Conservation (phyloP, 2,329 filamentous ascomycete genomes). For the Meredithiella fracta region DNA sequence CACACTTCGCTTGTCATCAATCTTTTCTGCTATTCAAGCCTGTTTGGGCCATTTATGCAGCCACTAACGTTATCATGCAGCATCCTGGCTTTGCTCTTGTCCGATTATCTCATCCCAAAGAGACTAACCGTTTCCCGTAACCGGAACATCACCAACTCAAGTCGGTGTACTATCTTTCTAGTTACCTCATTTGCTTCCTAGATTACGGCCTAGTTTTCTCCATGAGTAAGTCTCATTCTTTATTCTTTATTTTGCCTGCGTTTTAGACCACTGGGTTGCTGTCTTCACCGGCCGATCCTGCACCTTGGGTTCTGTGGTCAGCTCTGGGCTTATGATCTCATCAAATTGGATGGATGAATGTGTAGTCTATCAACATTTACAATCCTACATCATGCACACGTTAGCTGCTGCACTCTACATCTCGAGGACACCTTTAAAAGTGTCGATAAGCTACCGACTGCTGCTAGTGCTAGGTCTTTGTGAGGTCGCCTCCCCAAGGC, state of each 20-base stretch:
- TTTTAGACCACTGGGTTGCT: not conserved
- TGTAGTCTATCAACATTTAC: not conserved
- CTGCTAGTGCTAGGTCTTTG: too few species aligned
- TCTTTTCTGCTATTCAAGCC: not conserved
- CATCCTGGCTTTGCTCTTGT: not conserved
- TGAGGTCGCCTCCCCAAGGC: too few species aligned
- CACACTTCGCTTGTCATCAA: too few species aligned
- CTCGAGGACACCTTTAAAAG: not conserved
- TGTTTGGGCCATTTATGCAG: not conserved
- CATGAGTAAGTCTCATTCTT: not conserved
- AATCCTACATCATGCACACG: not conserved
- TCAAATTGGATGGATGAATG: not conserved
- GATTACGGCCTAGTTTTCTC: not conserved
- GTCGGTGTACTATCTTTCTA: not conserved
- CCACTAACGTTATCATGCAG: constrained; percentile 9
- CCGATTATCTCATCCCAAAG: not conserved
- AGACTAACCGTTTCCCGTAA: not conserved
- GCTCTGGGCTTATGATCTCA: not conserved
- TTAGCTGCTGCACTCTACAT: not conserved
- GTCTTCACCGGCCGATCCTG: not conserved
- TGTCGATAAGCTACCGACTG: too few species aligned
- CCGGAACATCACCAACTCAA: not conserved
- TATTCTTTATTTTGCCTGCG: not conserved
- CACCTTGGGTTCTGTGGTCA: not conserved
- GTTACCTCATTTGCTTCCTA: not conserved